These are phyloP conservation scores for Boletus rufocinnamomeus DNA, from an alignment of 768 basidiomycete genomes.

Conservation along the genomic window DNA sequence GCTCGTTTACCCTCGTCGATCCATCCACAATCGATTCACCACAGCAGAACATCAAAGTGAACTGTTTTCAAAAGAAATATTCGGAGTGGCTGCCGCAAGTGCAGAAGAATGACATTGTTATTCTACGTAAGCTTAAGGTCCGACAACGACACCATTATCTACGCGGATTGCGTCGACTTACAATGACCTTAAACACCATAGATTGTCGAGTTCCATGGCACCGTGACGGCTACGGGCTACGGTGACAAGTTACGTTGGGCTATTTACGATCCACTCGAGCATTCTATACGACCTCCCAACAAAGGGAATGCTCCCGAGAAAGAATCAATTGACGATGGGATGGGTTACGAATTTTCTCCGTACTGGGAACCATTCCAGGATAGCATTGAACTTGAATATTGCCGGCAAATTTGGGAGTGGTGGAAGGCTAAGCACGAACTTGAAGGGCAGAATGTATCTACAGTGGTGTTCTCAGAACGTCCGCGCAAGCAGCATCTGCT, in stretches of 20 bases:
- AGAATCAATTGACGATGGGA: conserved; percentile 34
- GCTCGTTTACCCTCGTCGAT: conserved; percentile 52
- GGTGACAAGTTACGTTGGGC: conserved; percentile 54
- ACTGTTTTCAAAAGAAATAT: conserved; percentile 53
- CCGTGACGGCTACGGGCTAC: conserved; percentile 45
- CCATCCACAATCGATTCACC: conserved; percentile 42
- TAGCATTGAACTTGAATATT: conserved; percentile 44
- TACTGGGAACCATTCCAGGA: conserved; percentile 44
- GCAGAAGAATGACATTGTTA: conserved; percentile 49
- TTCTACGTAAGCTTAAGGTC: conserved; percentile 55
- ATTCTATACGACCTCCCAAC: conserved; percentile 41
- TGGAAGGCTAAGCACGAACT: conserved; percentile 41
- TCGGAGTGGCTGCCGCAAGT: conserved; percentile 53
- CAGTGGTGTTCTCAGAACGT: conserved; percentile 12
- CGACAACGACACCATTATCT: not conserved
- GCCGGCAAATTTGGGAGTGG: conserved; percentile 49
- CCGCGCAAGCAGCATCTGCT: conserved; percentile 44
- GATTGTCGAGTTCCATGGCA: conserved; percentile 37
- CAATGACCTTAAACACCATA: conserved; percentile 16
- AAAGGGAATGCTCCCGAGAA: conserved; percentile 40
- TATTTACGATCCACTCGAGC: conserved; percentile 45
- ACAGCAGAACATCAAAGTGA: conserved; percentile 38
- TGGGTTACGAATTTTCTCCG: conserved; percentile 44
- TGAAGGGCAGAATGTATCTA: conserved; percentile 21
- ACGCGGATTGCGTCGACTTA: not conserved